Percentiles rank a stretch among this genome's conserved stretches.
phyloP scores from a whole-genome alignment of 169 alveolate genomes.

The Eimeria tenella region DNA sequence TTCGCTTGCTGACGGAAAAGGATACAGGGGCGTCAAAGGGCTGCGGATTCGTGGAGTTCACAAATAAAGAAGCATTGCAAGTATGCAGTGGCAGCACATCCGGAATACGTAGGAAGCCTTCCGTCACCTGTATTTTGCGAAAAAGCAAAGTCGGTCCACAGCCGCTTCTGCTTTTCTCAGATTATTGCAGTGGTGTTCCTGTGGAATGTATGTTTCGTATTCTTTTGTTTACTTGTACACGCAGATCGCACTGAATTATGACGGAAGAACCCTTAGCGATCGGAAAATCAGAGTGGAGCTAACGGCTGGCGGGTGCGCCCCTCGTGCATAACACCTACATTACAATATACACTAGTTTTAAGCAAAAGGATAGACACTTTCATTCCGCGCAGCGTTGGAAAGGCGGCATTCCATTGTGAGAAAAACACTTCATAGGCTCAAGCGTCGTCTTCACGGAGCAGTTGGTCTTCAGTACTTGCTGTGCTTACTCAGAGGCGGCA shows the following conservation, averaged over 20 bases:
- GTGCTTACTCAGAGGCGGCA: slow-evolving; percentile 25
- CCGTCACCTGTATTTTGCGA: not conserved
- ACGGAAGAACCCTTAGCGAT: slow-evolving; percentile 20
- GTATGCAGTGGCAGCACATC: not conserved
- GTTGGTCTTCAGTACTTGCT: not conserved
- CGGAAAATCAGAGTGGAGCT: slow-evolving; percentile 31
- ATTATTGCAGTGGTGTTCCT: not conserved
- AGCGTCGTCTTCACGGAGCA: no score
- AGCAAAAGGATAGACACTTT: not conserved
- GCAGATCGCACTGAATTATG: slow-evolving; percentile 42
- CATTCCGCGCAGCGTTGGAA: not conserved
- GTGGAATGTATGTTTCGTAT: not conserved
- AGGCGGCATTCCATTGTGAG: not conserved
- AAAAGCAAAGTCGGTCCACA: not conserved
- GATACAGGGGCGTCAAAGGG: slow-evolving; percentile 57
- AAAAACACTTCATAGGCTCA: no score
- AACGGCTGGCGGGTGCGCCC: slow-evolving; percentile 32
- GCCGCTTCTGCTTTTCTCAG: not conserved
- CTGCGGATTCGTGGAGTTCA: slow-evolving; percentile 75
- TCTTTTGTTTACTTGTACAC: not conserved
- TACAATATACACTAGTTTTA: no score
- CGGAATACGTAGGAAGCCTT: no score
- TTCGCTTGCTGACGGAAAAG: slow-evolving; percentile 66
- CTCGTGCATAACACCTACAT: not conserved
- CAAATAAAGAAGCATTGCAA: slow-evolving; percentile 65